Percentiles rank a stretch among this genome's conserved stretches.
These are phyloP conservation scores for Rhodomyrtus tomentosa DNA, from an alignment of 345 rosid species.

Conservation along the genomic window DNA sequence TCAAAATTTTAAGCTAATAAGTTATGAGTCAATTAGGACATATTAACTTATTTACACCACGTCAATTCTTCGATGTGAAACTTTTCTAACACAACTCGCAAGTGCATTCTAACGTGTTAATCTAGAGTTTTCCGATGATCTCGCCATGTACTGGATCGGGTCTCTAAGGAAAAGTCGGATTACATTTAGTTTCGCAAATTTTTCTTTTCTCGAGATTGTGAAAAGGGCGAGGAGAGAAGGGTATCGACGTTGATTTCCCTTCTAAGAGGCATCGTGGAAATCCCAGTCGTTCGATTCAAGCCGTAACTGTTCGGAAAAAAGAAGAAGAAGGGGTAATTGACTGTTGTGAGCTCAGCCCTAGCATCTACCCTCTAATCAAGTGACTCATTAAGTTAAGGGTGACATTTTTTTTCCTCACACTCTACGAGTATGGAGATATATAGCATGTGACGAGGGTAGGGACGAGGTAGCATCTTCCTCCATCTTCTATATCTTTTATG, in stretches of 20 bases:
- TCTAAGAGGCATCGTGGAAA: neutral
- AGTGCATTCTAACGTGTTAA: neutral
- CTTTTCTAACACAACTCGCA: too few relatives aligned
- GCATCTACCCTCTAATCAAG: neutral
- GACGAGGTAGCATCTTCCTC: conserved; percentile 7
- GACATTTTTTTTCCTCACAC: neutral
- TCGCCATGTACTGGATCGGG: neutral
- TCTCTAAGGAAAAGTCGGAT: neutral
- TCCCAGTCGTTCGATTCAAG: neutral
- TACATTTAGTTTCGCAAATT: neutral
- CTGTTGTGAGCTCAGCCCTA: neutral
- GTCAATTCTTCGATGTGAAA: too few relatives aligned
- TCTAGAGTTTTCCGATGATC: neutral
- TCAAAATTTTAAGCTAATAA: too few relatives aligned
- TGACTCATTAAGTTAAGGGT: neutral
- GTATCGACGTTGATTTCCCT: neutral
- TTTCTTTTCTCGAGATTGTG: too few relatives aligned
- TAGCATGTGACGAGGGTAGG: neutral
- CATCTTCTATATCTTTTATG: neutral
- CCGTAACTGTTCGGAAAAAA: neutral
- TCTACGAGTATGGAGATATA: neutral
- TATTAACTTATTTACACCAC: too few relatives aligned
- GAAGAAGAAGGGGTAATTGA: neutral
- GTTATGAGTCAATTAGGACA: too few relatives aligned
- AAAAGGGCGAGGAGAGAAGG: neutral